These are phyloP conservation scores for Daucus carota DNA, from an alignment of 129 eudicot genomes.

Conservation along the genomic window DH1_v3.0 NC_030384.2:32023501-32024000, in stretches of 20 bases:
- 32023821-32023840: no score
- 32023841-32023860: no score
- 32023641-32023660: constrained; percentile 14
- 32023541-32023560: constrained; percentile 15
- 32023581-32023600: constrained; percentile 21
- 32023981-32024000: not conserved
- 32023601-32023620: constrained; percentile 4
- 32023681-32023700: constrained; percentile 17
- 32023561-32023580: constrained; percentile 18
- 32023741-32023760: constrained; percentile 17
- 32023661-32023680: constrained; percentile 15
- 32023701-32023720: constrained; percentile 28
- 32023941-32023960: not conserved
- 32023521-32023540: no score
- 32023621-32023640: constrained; percentile 9
- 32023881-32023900: not conserved
- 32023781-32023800: no score
- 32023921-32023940: not conserved
- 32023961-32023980: not conserved
- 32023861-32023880: no score
- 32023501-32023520: no score
- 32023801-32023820: no score
- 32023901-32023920: no score
- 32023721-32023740: constrained; percentile 24
- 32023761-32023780: constrained; percentile 5